Percentiles rank a stretch among this genome's conserved stretches.
phyloP scores from a whole-genome alignment of 805 yeast species.

The Grigorovia transvaalensis region DNA sequence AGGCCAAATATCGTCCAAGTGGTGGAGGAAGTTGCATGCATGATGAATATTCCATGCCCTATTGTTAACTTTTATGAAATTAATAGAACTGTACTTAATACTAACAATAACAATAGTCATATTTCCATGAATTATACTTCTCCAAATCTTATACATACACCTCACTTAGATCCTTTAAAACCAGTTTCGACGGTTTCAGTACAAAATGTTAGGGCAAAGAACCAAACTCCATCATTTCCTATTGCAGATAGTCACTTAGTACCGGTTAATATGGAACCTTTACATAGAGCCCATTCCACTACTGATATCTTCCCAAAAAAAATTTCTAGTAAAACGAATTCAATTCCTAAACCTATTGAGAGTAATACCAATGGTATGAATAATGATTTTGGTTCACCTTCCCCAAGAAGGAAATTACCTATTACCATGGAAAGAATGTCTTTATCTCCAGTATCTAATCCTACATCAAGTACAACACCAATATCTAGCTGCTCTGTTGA shows the following conservation, averaged over 20 bases:
- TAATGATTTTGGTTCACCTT: not conserved
- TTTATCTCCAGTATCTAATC: not conserved
- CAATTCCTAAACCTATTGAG: not conserved
- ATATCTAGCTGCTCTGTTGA: not conserved
- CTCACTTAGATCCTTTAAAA: not conserved
- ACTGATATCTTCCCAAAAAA: not conserved
- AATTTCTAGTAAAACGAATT: not conserved
- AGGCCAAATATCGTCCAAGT: conserved; percentile 69
- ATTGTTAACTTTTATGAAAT: conserved; percentile 28
- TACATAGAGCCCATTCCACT: not conserved
- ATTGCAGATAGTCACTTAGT: not conserved
- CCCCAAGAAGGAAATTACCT: not conserved
- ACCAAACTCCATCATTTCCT: not conserved
- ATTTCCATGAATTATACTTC: not conserved
- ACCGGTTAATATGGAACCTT: not conserved
- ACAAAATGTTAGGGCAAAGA: not conserved
- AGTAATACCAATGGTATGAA: not conserved
- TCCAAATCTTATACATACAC: not conserved
- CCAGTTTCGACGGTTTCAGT: not conserved
- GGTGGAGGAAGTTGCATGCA: conserved; percentile 53
- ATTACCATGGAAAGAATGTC: not conserved
- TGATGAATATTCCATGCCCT: conserved; percentile 43
- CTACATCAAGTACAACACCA: not conserved
- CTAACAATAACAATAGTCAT: not conserved
- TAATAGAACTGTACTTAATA: not conserved